Percentiles rank a stretch among this genome's conserved stretches.
These are phyloP conservation scores for Thelonectria olida DNA, from an alignment of 2,329 filamentous ascomycete species.

Conservation along the genomic window DNA sequence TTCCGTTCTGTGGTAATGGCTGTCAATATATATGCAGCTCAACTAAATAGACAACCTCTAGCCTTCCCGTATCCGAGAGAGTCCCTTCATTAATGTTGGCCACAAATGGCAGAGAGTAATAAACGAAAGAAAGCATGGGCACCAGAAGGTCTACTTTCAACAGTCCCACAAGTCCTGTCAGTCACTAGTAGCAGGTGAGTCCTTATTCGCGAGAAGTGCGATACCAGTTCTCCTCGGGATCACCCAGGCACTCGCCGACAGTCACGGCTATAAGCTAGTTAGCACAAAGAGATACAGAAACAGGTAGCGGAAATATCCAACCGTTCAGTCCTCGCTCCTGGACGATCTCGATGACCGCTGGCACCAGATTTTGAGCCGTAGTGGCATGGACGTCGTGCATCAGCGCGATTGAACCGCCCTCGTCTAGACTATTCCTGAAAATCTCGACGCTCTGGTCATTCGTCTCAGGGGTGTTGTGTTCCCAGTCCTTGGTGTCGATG, in stretches of 20 bases:
- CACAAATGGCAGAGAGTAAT: too few relatives aligned
- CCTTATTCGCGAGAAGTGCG: neutral
- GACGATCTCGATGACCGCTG: slow-evolving; percentile 19
- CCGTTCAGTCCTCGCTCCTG: slow-evolving; percentile 13
- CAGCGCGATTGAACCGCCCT: slow-evolving; percentile 55
- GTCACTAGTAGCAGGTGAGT: too few relatives aligned
- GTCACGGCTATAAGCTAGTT: slow-evolving; percentile 17
- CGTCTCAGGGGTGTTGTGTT: slow-evolving; percentile 55
- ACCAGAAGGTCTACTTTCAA: too few relatives aligned
- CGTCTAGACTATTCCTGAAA: slow-evolving; percentile 34
- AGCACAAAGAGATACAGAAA: neutral
- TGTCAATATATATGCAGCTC: too few relatives aligned
- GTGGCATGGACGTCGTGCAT: slow-evolving; percentile 56
- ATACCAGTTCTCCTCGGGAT: slow-evolving; percentile 20
- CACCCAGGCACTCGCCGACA: slow-evolving; percentile 25
- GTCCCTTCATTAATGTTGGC: too few relatives aligned
- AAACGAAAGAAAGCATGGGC: too few relatives aligned
- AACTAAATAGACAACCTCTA: too few relatives aligned
- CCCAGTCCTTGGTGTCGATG: slow-evolving; percentile 65
- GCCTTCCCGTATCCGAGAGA: too few relatives aligned
- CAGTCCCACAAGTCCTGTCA: too few relatives aligned
- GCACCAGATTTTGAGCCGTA: slow-evolving; percentile 48
- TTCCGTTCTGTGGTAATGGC: too few relatives aligned
- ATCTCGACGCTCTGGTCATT: slow-evolving; percentile 51
- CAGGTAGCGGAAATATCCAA: neutral